phyloP scores from a whole-genome alignment of 1,139 yeast genomes.

The Saccharomyces pastorianus region DNA sequence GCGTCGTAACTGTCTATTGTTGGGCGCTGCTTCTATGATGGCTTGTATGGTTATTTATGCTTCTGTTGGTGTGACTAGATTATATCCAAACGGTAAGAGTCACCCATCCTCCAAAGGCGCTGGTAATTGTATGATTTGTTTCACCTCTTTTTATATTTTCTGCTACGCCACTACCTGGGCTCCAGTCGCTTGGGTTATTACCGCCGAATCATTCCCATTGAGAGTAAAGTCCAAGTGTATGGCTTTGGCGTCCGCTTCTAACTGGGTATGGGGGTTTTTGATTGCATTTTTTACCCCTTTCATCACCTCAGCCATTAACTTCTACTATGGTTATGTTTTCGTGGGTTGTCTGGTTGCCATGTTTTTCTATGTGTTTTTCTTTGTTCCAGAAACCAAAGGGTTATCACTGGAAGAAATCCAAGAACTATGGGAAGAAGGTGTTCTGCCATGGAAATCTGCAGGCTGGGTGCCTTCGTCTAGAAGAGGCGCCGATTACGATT shows the following conservation, averaged over 20 bases:
- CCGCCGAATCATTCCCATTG: slow-evolving; percentile 65
- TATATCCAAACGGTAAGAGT: slow-evolving; percentile 2
- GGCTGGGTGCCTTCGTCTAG: slow-evolving; percentile 19
- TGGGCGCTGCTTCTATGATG: slow-evolving; percentile 55
- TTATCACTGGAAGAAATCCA: slow-evolving; percentile 63
- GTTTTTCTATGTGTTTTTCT: slow-evolving; percentile 52
- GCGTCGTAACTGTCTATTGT: slow-evolving; percentile 51
- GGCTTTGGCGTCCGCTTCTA: slow-evolving; percentile 58
- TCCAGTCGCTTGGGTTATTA: slow-evolving; percentile 42
- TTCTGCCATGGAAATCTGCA: slow-evolving; percentile 40
- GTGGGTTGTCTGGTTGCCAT: slow-evolving; percentile 57
- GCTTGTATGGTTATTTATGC: slow-evolving; percentile 51
- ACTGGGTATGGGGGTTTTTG: slow-evolving; percentile 68
- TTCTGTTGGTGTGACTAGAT: not conserved
- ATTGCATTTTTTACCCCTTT: slow-evolving; percentile 68
- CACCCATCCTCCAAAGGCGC: not conserved
- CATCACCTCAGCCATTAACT: slow-evolving; percentile 39
- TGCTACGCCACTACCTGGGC: slow-evolving; percentile 61
- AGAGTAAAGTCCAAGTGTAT: slow-evolving; percentile 32
- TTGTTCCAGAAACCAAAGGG: slow-evolving; percentile 63
- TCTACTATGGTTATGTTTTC: slow-evolving; percentile 59
- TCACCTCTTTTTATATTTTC: slow-evolving; percentile 65
- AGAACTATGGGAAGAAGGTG: slow-evolving; percentile 40
- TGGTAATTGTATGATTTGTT: slow-evolving; percentile 47
- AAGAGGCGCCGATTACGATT: slow-evolving; percentile 27